phyloP scores from a whole-genome alignment of 257 asterid species.

The Thymus quinquecostatus region DNA sequence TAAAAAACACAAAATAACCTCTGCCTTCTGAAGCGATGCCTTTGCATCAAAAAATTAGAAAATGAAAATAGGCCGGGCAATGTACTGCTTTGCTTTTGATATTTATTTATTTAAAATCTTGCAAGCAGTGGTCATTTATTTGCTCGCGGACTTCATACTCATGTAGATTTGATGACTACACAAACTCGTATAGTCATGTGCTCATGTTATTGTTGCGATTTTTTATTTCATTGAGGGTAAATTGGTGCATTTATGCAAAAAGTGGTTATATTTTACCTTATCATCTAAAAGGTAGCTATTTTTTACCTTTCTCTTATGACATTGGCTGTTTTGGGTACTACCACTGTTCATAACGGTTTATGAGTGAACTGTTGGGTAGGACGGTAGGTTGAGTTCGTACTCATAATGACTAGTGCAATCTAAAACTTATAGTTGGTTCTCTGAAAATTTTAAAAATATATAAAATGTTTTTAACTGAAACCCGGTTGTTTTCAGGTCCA shows the following conservation, averaged over 20 bases:
- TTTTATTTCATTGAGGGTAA: too few species aligned
- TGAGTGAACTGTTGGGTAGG: neutral
- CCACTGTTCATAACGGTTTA: constrained; percentile 24
- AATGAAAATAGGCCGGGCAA: constrained; percentile 6
- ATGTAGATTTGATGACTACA: too few species aligned
- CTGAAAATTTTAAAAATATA: constrained; percentile 17
- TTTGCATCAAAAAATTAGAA: neutral
- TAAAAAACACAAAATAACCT: constrained; percentile 11
- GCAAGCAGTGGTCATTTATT: too few species aligned
- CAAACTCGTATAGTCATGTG: too few species aligned
- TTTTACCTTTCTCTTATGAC: too few species aligned
- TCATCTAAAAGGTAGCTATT: too few species aligned
- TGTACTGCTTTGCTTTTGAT: neutral
- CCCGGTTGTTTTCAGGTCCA: constrained; percentile 66
- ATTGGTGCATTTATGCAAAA: too few species aligned
- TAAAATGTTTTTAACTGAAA: constrained; percentile 15
- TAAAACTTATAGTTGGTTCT: constrained; percentile 19
- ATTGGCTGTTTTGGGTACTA: too few species aligned
- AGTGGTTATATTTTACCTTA: too few species aligned
- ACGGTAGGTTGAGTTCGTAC: constrained; percentile 16
- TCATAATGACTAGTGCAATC: constrained; percentile 21
- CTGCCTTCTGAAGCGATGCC: constrained; percentile 22
- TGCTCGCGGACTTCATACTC: too few species aligned
- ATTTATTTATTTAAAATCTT: neutral
- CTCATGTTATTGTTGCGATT: too few species aligned